Evolutionary conservation across 305 asterid genomes (phyloP).

Genomic region (Rubia peregrina): DNA sequence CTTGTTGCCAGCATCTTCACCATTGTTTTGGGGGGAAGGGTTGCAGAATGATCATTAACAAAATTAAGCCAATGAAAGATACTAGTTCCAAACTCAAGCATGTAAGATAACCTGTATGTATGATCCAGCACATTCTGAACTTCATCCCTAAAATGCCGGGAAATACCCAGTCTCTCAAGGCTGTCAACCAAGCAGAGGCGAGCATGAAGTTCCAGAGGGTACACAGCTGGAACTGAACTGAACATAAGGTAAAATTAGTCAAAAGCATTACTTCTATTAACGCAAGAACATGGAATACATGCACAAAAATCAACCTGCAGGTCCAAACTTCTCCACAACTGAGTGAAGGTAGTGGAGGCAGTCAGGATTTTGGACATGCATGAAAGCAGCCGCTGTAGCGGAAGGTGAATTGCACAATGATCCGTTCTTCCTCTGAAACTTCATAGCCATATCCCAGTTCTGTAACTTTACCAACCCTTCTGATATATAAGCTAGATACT

Average conservation of each 20-base stretch:
- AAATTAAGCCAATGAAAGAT: no score
- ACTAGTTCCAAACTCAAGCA: background rate
- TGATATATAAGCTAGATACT: slow-evolving; percentile 53
- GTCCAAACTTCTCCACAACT: slow-evolving; percentile 48
- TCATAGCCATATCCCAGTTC: slow-evolving; percentile 54
- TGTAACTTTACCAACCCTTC: slow-evolving; percentile 62
- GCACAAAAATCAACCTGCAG: slow-evolving; percentile 43
- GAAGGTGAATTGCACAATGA: slow-evolving; percentile 92
- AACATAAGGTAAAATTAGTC: slow-evolving; percentile 1
- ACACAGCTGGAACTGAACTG: slow-evolving; percentile 61
- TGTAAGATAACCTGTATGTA: slow-evolving; percentile 50
- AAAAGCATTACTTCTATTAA: background rate
- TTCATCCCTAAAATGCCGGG: slow-evolving; percentile 51
- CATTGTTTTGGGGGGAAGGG: background rate
- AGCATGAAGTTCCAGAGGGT: slow-evolving; percentile 50
- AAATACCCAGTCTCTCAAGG: slow-evolving; percentile 68
- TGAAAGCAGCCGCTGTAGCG: slow-evolving; percentile 73
- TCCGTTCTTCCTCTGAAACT: slow-evolving; percentile 67
- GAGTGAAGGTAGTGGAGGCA: slow-evolving; percentile 57
- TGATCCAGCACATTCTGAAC: slow-evolving; percentile 52
- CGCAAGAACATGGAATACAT: background rate
- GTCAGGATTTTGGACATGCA: slow-evolving; percentile 37
- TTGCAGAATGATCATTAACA: no score
- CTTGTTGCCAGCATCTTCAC: slow-evolving; percentile 70
- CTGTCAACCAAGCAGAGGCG: slow-evolving; percentile 52